Evolutionary conservation across 495 filamentous ascomycete genomes (phyloP).

Genomic region (Aspergillus steynii): DNA sequence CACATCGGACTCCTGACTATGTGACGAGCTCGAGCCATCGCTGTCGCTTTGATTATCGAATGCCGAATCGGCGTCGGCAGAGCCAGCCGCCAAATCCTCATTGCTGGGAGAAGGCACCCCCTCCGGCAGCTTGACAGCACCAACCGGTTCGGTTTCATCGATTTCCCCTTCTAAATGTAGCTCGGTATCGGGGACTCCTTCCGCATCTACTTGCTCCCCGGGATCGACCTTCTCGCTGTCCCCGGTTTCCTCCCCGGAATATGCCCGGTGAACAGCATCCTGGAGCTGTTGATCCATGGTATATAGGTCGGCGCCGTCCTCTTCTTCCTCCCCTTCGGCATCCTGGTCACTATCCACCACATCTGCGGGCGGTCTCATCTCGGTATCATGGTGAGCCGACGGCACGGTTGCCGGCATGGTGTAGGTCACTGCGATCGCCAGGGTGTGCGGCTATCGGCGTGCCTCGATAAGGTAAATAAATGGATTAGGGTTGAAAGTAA

Average conservation of each 20-base stretch:
- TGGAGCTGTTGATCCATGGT: conserved; percentile 48
- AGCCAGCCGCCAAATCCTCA: conserved; percentile 34
- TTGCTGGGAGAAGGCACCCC: conserved; percentile 48
- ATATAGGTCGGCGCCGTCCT: conserved; percentile 50
- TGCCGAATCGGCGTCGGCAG: conserved; percentile 41
- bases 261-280: conserved; percentile 56
- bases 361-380: conserved; percentile 36
- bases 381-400: conserved; percentile 42
- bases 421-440: conserved; percentile 47
- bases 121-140: conserved; percentile 71
- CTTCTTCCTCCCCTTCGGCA: conserved; percentile 54
- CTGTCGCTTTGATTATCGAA: conserved; percentile 42
- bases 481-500: conserved; percentile 5
- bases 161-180: conserved; percentile 37
- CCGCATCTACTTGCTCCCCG: conserved; percentile 39
- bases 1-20: conserved; percentile 66
- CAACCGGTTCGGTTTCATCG: conserved; percentile 62
- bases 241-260: conserved; percentile 50
- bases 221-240: conserved; percentile 31
- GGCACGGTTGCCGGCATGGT: conserved; percentile 52
- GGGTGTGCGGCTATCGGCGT: conserved; percentile 27
- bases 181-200: conserved; percentile 27
- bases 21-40: conserved; percentile 54
- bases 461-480: conserved; percentile 9
- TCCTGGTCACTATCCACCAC: conserved; percentile 52